phyloP scores from a whole-genome alignment of 306 rosid genomes.

The Adenanthera pavonina region DNA sequence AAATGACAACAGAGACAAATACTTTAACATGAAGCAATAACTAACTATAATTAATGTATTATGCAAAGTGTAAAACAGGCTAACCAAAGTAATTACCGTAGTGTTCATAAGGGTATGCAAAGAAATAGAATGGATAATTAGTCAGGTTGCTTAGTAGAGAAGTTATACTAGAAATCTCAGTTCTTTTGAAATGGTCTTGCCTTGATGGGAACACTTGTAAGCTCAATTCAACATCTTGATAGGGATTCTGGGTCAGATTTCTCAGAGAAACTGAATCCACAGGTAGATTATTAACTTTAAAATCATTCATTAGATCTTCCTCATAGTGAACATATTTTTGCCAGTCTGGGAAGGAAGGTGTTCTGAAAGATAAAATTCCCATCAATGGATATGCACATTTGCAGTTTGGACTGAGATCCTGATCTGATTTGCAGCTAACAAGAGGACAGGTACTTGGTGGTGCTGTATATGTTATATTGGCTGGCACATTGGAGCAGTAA shows the following conservation, averaged over 20 bases:
- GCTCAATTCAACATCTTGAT: constrained; percentile 14
- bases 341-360: constrained; percentile 49
- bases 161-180: constrained; percentile 32
- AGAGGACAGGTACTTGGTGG: constrained; percentile 31
- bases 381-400: constrained; percentile 58
- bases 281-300: not conserved
- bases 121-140: constrained; percentile 40
- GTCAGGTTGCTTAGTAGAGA: constrained; percentile 48
- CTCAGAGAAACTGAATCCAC: constrained; percentile 52
- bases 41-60: not conserved
- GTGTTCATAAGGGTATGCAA: not conserved
- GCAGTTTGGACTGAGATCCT: constrained; percentile 59
- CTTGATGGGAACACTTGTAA: constrained; percentile 53
- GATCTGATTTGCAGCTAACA: constrained; percentile 30
- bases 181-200: constrained; percentile 44
- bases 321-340: constrained; percentile 23
- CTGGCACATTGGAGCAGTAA: constrained; percentile 40
- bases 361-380: constrained; percentile 51
- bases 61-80: not conserved
- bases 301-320: fast-evolving
- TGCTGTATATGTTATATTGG: not conserved
- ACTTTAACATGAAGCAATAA: not conserved
- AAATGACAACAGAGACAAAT: not conserved
- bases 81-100: constrained; percentile 29
- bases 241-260: not conserved